These are phyloP conservation scores for Kodamaea laetipori DNA, from an alignment of 805 yeast genomes.

Conservation along the genomic window DNA sequence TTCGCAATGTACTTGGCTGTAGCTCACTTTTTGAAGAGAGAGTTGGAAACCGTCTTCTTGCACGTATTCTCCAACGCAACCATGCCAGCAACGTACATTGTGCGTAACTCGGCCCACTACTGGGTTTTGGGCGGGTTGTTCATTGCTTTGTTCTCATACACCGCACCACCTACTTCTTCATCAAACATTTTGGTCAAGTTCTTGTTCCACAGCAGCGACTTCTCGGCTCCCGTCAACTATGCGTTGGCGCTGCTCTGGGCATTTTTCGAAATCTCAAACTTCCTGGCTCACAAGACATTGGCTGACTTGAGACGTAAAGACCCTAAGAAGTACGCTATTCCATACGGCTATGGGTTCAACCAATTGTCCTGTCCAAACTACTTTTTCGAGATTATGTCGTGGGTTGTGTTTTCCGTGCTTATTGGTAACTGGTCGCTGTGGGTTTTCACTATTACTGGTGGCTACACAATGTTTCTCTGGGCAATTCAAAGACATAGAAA, in stretches of 20 bases:
- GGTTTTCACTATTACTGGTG: constrained; percentile 68
- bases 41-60: constrained; percentile 79
- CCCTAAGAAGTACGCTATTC: constrained; percentile 59
- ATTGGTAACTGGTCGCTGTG: constrained; percentile 78
- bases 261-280: constrained; percentile 71
- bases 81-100: constrained; percentile 86
- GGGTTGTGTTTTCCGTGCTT: constrained; percentile 71
- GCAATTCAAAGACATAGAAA: constrained; percentile 81
- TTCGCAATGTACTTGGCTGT: constrained; percentile 57
- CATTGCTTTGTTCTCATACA: constrained; percentile 53
- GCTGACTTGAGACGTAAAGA: constrained; percentile 57
- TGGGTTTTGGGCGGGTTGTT: constrained; percentile 84
- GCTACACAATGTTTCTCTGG: constrained; percentile 88
- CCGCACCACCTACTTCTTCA: constrained; percentile 26
- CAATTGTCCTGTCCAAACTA: constrained; percentile 91
- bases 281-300: constrained; percentile 68
- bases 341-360: constrained; percentile 82
- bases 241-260: constrained; percentile 49
- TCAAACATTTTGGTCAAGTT: constrained; percentile 23
- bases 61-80: constrained; percentile 87
- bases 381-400: constrained; percentile 78
- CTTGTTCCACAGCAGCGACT: constrained; percentile 49
- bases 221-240: constrained; percentile 30
- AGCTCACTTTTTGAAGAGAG: constrained; percentile 85
- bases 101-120: constrained; percentile 89